A percentile compares a stretch with the other conserved stretches of the same genome.
phyloP scores from a whole-genome alignment of 257 asterid species.

The Nicotiana tomentosiformis region DNA sequence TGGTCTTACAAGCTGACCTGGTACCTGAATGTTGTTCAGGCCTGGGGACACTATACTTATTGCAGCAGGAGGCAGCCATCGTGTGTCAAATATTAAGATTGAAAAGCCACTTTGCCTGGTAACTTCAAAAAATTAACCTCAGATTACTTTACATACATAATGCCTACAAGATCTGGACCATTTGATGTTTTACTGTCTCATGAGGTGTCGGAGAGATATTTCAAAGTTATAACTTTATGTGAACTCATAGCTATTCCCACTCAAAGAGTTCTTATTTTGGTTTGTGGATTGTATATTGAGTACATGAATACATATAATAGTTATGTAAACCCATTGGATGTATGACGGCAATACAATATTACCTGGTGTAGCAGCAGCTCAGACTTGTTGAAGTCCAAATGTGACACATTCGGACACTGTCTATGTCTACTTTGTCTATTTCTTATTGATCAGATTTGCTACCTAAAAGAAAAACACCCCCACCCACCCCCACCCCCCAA shows the following conservation, averaged over 20 bases:
- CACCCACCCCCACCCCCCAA: not conserved
- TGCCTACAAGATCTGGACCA: not conserved
- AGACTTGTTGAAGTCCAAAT: not conserved
- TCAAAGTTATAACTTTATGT: not conserved
- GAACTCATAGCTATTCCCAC: not conserved
- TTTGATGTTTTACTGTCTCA: not conserved
- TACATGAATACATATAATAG: not conserved
- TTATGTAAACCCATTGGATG: not conserved
- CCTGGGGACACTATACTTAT: slow-evolving; percentile 94
- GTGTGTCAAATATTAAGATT: slow-evolving; percentile 77
- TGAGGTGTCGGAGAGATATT: not conserved
- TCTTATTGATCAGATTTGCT: not conserved
- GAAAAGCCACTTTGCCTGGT: slow-evolving; percentile 92
- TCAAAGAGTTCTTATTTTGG: not conserved
- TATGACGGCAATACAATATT: not conserved
- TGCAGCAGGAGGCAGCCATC: slow-evolving; percentile 91
- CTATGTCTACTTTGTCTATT: not conserved
- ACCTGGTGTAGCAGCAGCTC: not conserved
- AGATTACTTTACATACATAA: not conserved
- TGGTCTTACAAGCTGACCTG: not conserved
- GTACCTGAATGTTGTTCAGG: slow-evolving; percentile 41
- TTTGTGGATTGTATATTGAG: not conserved
- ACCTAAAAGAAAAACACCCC: no score
- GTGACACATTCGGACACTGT: not conserved
- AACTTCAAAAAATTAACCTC: slow-evolving; percentile 17